Evolutionary conservation across 2,329 filamentous ascomycete genomes (phyloP).

Genomic region (Arthrobotrys megalospora): DNA sequence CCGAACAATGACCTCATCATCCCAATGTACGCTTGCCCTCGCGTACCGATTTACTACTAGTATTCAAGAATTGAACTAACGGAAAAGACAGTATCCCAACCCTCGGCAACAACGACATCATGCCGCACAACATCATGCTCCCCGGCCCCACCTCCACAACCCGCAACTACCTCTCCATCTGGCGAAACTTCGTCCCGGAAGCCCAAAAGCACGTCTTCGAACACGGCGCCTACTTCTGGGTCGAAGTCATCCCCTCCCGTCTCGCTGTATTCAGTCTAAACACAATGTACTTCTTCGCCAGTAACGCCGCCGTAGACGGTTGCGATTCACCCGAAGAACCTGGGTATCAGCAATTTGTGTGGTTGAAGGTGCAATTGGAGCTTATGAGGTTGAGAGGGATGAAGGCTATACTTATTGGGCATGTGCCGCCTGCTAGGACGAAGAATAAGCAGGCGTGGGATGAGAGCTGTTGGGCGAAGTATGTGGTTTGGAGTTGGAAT

Average conservation of each 20-base stretch:
- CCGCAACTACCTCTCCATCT: constrained; percentile 81
- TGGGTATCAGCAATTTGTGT: constrained; percentile 95
- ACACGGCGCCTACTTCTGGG: constrained; percentile 93
- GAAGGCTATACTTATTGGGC: constrained; percentile 94
- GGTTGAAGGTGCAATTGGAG: constrained; percentile 90
- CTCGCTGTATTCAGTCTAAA: constrained; percentile 95
- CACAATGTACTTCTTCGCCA: constrained; percentile 94
- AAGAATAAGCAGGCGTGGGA: constrained; percentile 91
- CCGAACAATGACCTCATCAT: constrained; percentile 76
- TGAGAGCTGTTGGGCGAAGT: constrained; percentile 97
- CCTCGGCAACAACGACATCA: constrained; percentile 96
- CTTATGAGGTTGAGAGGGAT: constrained; percentile 85
- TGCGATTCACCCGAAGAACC: constrained; percentile 84
- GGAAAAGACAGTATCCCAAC: constrained; percentile 78
- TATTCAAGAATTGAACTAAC: background rate
- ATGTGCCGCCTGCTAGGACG: constrained; percentile 91
- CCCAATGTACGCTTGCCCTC: constrained; percentile 69
- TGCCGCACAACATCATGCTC: constrained; percentile 94
- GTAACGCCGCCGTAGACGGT: constrained; percentile 93
- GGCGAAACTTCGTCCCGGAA: constrained; percentile 90
- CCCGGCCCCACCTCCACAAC: constrained; percentile 91
- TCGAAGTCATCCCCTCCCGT: constrained; percentile 86
- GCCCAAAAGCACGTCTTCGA: constrained; percentile 91
- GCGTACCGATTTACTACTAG: background rate
- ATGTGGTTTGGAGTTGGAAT: constrained; percentile 88